Conservation (phyloP, 805 yeast genomes). For the Lachancea thermotolerans region DNA sequence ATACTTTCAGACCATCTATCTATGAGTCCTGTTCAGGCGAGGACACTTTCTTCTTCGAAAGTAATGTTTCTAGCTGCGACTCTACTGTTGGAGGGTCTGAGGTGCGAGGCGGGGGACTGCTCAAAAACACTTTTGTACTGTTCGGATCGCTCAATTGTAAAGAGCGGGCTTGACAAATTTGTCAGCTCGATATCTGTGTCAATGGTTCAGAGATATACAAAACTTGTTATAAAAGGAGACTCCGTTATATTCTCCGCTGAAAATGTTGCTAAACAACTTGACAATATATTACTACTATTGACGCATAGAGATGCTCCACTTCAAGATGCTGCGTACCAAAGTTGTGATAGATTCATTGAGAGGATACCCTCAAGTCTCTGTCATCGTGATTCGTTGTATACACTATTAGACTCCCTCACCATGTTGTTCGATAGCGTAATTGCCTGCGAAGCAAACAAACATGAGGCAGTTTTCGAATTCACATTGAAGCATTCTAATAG, state of each 20-base stretch:
- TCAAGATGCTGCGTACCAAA: conserved; percentile 72
- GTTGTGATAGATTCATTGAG: conserved; percentile 61
- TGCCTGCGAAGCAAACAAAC: conserved; percentile 78
- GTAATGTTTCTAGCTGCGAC: conserved; percentile 84
- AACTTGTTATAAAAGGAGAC: conserved; percentile 45
- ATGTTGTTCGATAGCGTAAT: conserved; percentile 70
- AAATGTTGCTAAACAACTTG: conserved; percentile 60
- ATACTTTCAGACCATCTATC: conserved; percentile 37
- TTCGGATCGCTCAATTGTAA: conserved; percentile 75
- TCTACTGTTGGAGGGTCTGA: conserved; percentile 64
- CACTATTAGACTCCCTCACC: conserved; percentile 74
- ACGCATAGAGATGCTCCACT: conserved; percentile 71
- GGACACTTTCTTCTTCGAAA: conserved; percentile 60
- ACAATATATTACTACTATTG: conserved; percentile 57
- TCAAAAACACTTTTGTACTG: conserved; percentile 70
- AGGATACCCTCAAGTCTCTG: conserved; percentile 74
- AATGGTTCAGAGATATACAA: conserved; percentile 51
- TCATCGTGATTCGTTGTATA: conserved; percentile 62
- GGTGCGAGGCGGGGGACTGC: conserved; percentile 77
- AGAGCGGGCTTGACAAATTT: conserved; percentile 61
- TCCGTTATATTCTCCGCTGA: conserved; percentile 50
- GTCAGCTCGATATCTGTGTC: conserved; percentile 59
- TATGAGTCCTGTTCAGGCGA: conserved; percentile 44
- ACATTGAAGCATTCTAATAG: conserved; percentile 34
- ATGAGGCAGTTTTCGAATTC: conserved; percentile 75